A percentile compares a stretch with the other conserved stretches of the same genome.
Conservation (phyloP, 2,329 filamentous ascomycete species). For the Fusarium nurragi region DNA sequence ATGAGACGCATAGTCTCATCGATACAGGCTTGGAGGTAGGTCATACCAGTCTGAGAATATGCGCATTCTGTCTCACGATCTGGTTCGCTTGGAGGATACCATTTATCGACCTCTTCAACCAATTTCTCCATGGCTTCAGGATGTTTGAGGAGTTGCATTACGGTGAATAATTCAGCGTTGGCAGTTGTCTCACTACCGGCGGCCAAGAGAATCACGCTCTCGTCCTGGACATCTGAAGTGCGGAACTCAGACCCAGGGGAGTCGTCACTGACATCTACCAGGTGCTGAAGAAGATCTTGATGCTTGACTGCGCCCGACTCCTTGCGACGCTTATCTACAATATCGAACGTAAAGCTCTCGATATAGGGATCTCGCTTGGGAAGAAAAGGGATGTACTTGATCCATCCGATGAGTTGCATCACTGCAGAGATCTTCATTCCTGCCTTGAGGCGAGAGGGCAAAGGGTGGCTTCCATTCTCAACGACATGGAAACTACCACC, state of each 20-base stretch:
- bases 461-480: constrained; percentile 4
- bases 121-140: constrained; percentile 1
- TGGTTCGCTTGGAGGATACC: background rate
- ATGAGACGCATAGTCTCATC: constrained; percentile 6
- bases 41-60: constrained; percentile 4
- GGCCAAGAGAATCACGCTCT: constrained; percentile 1
- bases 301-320: background rate
- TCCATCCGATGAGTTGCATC: constrained; percentile 2
- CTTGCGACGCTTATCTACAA: constrained; percentile 1
- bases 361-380: constrained; percentile 5
- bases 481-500: constrained; percentile 1
- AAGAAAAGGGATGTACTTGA: constrained; percentile 2
- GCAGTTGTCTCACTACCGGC: constrained; percentile 4
- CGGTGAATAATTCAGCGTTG: constrained; percentile 1
- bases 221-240: background rate
- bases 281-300: constrained; percentile 3
- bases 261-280: constrained; percentile 4
- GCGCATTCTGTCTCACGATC: background rate
- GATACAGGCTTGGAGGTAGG: constrained; percentile 1
- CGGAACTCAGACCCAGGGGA: background rate
- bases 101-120: constrained; percentile 2
- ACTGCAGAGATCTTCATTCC: constrained; percentile 6
- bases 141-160: constrained; percentile 4
- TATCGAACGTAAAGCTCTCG: constrained; percentile 1
- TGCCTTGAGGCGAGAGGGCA: background rate